phyloP scores from a whole-genome alignment of 1,284 basidiomycete species.

The Rhodotorula sp. region DNA sequence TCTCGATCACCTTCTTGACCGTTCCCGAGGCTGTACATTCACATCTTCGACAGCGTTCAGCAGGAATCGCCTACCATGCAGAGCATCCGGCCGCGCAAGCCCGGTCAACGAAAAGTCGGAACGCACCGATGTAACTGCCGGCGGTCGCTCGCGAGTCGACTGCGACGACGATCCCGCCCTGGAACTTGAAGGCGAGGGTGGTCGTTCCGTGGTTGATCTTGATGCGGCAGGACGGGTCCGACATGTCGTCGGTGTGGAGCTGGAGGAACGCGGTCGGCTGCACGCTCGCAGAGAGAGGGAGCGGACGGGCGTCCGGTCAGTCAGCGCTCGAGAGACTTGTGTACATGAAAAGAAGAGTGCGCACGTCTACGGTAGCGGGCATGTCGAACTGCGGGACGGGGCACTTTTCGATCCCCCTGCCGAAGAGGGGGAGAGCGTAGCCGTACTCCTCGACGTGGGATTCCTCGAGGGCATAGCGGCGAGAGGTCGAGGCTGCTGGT shows the following conservation, averaged over 20 bases:
- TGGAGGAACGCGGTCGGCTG: constrained; percentile 86
- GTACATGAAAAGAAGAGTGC: background rate
- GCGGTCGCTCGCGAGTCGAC: constrained; percentile 98
- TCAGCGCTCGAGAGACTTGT: no score
- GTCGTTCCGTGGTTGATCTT: constrained; percentile 99
- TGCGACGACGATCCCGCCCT: constrained; percentile 95
- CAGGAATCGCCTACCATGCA: no score
- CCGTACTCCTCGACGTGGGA: constrained; percentile 28
- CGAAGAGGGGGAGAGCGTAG: constrained; percentile 37
- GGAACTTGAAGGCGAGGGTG: constrained; percentile 93
- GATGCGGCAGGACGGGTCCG: constrained; percentile 86
- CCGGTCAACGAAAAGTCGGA: no score
- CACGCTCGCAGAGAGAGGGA: no score
- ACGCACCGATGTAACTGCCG: constrained; percentile 85
- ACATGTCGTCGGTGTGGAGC: constrained; percentile 85
- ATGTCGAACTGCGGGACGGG: constrained; percentile 38
- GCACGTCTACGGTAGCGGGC: constrained; percentile 31
- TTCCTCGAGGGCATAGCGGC: constrained; percentile 4
- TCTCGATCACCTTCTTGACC: constrained; percentile 99
- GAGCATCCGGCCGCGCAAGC: background rate
- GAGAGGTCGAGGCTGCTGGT: constrained; percentile 5
- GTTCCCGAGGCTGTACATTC: constrained; percentile 73
- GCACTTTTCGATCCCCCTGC: constrained; percentile 38
- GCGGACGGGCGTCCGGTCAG: background rate
- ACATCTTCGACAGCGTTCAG: background rate